Evolutionary conservation across 768 basidiomycete species (phyloP).

Genomic region (Gloeostereum incarnatum): DNA sequence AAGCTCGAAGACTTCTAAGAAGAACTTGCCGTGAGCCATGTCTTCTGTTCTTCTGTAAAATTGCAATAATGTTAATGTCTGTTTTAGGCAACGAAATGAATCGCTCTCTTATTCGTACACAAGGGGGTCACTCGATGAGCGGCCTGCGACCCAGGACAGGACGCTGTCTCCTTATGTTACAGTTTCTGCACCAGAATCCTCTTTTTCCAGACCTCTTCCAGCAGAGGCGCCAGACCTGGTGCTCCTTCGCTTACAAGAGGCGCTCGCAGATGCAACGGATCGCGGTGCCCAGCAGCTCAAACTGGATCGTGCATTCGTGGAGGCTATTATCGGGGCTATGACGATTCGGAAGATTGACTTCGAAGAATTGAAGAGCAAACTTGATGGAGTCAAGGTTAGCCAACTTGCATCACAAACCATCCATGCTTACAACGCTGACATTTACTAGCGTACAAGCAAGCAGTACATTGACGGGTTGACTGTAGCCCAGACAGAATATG

Average conservation of each 20-base stretch:
- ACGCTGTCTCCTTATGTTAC: constrained; percentile 25
- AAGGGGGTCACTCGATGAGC: constrained; percentile 5
- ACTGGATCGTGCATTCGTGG: constrained; percentile 67
- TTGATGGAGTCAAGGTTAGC: constrained; percentile 83
- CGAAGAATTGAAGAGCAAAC: constrained; percentile 56
- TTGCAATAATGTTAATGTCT: too few relatives aligned
- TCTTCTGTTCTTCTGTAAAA: too few relatives aligned
- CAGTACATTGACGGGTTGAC: constrained; percentile 89
- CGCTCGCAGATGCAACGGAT: constrained; percentile 48
- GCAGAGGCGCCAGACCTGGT: constrained; percentile 35
- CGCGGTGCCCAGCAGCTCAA: constrained; percentile 52
- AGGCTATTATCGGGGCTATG: constrained; percentile 57
- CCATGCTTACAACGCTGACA: not conserved
- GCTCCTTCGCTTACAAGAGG: constrained; percentile 47
- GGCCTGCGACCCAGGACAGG: constrained; percentile 8
- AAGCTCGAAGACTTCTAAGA: too few relatives aligned
- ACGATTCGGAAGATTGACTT: constrained; percentile 56
- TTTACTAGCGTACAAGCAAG: constrained; percentile 72
- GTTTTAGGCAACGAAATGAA: too few relatives aligned
- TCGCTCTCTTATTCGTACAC: too few relatives aligned
- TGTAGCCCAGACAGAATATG: constrained; percentile 92
- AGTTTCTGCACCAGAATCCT: constrained; percentile 31
- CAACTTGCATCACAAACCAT: not conserved
- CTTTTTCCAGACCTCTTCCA: constrained; percentile 11
- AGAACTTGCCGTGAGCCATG: too few relatives aligned